These are phyloP conservation scores for Zygoascus meyerae DNA, from an alignment of 1,139 yeast genomes.

Conservation along the genomic window DNA sequence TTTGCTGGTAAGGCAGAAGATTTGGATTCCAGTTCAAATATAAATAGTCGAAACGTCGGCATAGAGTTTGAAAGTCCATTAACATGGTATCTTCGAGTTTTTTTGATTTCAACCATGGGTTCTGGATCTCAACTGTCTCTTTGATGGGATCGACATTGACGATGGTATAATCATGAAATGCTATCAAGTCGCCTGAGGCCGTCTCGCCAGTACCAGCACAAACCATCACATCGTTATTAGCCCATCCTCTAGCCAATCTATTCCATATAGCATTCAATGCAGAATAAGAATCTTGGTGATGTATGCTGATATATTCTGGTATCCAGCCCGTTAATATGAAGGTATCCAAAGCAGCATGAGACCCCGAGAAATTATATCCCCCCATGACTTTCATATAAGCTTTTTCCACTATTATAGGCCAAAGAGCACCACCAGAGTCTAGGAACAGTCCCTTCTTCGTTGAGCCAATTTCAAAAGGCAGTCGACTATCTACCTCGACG, in stretches of 20 bases:
- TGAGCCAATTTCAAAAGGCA: constrained; percentile 30
- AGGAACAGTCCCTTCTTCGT: constrained; percentile 12
- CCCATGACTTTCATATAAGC: constrained; percentile 64
- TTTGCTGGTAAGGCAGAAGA: constrained; percentile 32
- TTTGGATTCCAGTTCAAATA: constrained; percentile 65
- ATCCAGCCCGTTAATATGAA: constrained; percentile 64
- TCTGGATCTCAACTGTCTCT: constrained; percentile 37
- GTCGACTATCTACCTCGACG: constrained; percentile 45
- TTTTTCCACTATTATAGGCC: constrained; percentile 76
- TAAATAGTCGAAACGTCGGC: constrained; percentile 47
- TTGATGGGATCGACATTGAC: constrained; percentile 32
- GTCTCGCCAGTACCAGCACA: constrained; percentile 67
- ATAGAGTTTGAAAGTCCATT: constrained; percentile 36
- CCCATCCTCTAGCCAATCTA: constrained; percentile 31
- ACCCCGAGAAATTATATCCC: constrained; percentile 64
- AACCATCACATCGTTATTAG: constrained; percentile 39
- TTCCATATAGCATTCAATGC: constrained; percentile 35
- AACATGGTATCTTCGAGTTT: constrained; percentile 20
- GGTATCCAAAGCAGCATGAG: constrained; percentile 74
- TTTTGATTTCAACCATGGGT: constrained; percentile 44
- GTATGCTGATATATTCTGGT: constrained; percentile 53
- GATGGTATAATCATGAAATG: constrained; percentile 68
- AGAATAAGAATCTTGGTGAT: constrained; percentile 20
- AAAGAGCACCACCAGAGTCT: constrained; percentile 26
- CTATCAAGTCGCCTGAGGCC: constrained; percentile 42